phyloP scores from a whole-genome alignment of 164 flowering plant genomes.

The Magnolia kwangsiensis region DNA sequence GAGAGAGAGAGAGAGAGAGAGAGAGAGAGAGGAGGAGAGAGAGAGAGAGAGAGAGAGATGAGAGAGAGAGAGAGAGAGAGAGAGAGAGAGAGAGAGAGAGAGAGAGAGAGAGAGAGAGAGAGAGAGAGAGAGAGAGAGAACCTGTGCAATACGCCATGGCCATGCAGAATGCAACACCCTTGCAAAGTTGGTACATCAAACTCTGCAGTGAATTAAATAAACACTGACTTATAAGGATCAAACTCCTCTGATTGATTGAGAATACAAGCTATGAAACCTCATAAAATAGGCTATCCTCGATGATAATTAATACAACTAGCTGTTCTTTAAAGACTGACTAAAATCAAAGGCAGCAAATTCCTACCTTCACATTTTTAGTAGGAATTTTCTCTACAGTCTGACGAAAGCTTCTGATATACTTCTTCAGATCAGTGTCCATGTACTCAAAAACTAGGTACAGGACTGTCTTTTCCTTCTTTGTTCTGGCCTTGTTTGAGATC shows the following conservation, averaged over 20 bases:
- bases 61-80: neutral
- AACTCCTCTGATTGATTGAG: too few species aligned
- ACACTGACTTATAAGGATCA: too few species aligned
- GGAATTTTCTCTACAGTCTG: constrained; percentile 53
- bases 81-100: neutral
- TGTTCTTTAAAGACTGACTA: neutral
- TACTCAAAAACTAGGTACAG: constrained; percentile 90
- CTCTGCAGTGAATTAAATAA: constrained; percentile 34
- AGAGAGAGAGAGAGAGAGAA: constrained; percentile 9
- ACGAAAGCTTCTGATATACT: constrained; percentile 67
- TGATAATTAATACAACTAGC: neutral
- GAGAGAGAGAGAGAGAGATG: neutral
- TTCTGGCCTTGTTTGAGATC: constrained; percentile 91
- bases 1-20: neutral
- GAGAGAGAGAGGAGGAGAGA: neutral
- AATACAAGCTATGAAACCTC: neutral
- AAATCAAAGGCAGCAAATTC: neutral
- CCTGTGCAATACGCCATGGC: constrained; percentile 90
- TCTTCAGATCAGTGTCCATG: constrained; percentile 93
- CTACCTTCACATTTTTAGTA: constrained; percentile 50
- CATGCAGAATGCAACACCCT: constrained; percentile 89
- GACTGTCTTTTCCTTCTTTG: constrained; percentile 91
- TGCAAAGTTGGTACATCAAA: constrained; percentile 93
- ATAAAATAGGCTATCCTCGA: neutral
- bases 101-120: neutral